A percentile compares a stretch with the other conserved stretches of the same genome.
phyloP scores from a whole-genome alignment of 768 basidiomycete species.

The Lactarius sp. region DNA sequence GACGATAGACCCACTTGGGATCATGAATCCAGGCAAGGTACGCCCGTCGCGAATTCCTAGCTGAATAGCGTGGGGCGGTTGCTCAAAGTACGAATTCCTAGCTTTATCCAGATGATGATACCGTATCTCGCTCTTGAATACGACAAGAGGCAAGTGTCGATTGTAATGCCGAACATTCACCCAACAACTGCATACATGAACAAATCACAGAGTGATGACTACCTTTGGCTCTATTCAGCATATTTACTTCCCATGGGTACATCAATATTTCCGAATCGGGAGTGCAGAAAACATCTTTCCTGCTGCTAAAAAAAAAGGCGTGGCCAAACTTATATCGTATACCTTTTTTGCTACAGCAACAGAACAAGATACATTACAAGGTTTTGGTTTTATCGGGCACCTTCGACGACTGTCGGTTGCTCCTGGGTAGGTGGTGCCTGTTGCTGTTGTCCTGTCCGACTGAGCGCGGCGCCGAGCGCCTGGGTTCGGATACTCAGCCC shows the following conservation, averaged over 20 bases:
- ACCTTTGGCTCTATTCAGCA: background rate
- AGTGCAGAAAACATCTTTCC: background rate
- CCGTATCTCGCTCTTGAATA: background rate
- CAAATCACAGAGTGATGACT: background rate
- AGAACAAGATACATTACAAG: slow-evolving; percentile 3
- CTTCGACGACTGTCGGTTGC: slow-evolving; percentile 27
- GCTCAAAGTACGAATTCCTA: background rate
- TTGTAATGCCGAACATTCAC: background rate
- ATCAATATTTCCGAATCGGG: background rate
- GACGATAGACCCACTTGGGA: slow-evolving; percentile 63
- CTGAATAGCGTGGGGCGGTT: background rate
- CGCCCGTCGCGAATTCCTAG: background rate
- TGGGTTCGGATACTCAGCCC: slow-evolving; percentile 89
- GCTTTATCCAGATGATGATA: slow-evolving; percentile 18
- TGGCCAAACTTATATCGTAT: slow-evolving; percentile 1
- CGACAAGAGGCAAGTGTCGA: background rate
- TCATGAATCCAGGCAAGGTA: slow-evolving; percentile 86
- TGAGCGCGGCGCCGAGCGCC: slow-evolving; percentile 77
- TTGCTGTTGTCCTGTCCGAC: slow-evolving; percentile 31
- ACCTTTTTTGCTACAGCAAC: background rate
- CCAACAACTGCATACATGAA: background rate
- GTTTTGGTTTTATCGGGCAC: slow-evolving; percentile 22
- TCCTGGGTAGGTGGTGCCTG: slow-evolving; percentile 19
- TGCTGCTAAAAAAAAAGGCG: background rate
- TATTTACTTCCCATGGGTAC: no score